Percentiles rank a stretch among this genome's conserved stretches.
These are phyloP conservation scores for Coffea humblotiana DNA, from an alignment of 305 asterid genomes.

Conservation along the genomic window DNA sequence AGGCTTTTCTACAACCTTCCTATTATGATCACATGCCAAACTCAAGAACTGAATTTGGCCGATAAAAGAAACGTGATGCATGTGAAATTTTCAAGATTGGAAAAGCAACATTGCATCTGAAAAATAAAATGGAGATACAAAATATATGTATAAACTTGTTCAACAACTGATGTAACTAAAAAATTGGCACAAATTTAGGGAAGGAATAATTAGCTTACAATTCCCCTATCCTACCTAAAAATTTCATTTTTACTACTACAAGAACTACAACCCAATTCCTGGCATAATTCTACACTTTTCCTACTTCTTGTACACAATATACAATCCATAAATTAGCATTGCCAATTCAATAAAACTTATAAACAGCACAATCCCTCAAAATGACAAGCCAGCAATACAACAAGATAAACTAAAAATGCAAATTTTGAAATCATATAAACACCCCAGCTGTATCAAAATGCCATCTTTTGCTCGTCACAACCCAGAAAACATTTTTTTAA, in stretches of 20 bases:
- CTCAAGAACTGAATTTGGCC: neutral
- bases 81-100: neutral
- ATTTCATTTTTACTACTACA: neutral
- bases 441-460: neutral
- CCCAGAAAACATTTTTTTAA: neutral
- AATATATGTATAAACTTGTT: neutral
- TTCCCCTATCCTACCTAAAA: neutral
- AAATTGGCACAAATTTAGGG: neutral
- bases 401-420: neutral
- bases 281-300: neutral
- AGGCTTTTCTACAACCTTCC: neutral
- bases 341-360: neutral
- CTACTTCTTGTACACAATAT: neutral
- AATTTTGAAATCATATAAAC: neutral
- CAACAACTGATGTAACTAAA: neutral
- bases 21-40: neutral
- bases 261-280: neutral
- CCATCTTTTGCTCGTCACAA: neutral
- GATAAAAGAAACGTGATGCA: constrained; percentile 6
- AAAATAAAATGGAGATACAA: neutral
- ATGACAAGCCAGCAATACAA: neutral
- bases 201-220: neutral
- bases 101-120: constrained; percentile 5
- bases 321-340: constrained; percentile 1
- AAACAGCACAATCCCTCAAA: constrained; percentile 2